Base-by-base conservation (phyloP, 805 yeast genomes). In the Candida awuae region DNA sequence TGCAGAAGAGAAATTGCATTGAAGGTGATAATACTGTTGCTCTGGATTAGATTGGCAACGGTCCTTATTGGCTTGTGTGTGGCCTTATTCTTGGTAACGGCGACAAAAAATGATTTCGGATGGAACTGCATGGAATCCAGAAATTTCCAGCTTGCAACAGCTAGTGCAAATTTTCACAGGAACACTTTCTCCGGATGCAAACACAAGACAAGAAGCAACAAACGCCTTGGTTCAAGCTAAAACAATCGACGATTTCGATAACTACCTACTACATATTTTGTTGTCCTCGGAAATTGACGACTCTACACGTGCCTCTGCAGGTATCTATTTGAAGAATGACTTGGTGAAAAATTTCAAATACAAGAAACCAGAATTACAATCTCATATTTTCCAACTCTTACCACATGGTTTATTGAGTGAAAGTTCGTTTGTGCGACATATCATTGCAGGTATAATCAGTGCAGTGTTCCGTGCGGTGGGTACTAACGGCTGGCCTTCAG, bases 371-470 rank as follows among this genome's bases (percentile, higher is more conserved):
- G 60, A 53, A 15, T 41, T 63, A 25, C 62, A 61, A 38, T 45
- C 56, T 4, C 62, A 64, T 37, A 49, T 65, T 7, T 49, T 67
- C 28, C 46, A 54, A 14, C 62, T 66, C 32, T 54, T 68, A 7
- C 52, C 66, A 44, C 58, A 59, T 50, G 68, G 85, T 2, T 65
- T 86, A 32, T 51, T 71, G 23, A 81, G 72, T 44, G 49, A 61
- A 1, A 72, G 73, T 38, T 57, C 63, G n/a, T 63, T 84, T 48
- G 83, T 90, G 21, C 72, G 95, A 44, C 86, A 84, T 54, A 84
- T 90, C 44, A 80, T 96, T 6, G 96, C 97, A 29, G 87, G 80
- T 53, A 95, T 87, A 35, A 77, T 90, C 37, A 84, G 97, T 2
- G 71, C 95, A 0, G 61, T 92, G 22, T 82, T 87, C 49, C 68